Evolutionary conservation across 805 yeast species (phyloP).

Genomic region (Blastobotrys peoriensis): DNA sequence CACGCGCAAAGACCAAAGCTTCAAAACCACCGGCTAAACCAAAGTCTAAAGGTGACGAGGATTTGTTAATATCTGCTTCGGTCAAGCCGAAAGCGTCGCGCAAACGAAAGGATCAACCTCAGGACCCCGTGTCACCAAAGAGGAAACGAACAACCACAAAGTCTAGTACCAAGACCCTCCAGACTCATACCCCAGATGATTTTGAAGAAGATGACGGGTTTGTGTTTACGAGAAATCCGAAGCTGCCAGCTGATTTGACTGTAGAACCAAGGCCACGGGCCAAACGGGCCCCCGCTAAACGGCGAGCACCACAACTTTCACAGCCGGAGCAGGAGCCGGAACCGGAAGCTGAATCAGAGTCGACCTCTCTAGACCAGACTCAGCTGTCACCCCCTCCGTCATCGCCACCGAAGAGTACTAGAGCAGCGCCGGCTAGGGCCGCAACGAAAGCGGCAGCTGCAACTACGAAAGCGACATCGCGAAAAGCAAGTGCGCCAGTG

Average conservation of each 20-base stretch:
- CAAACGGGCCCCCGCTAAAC: too few species aligned
- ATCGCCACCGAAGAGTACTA: too few species aligned
- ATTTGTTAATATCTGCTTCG: not conserved
- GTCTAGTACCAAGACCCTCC: not conserved
- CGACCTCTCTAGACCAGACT: constrained; percentile 1
- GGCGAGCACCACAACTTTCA: too few species aligned
- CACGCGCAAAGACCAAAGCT: not conserved
- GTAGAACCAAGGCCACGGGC: too few species aligned
- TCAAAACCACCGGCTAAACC: not conserved
- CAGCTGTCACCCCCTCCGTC: not conserved
- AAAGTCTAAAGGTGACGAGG: not conserved
- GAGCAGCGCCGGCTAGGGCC: too few species aligned
- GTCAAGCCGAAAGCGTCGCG: not conserved
- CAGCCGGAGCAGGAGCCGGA: too few species aligned
- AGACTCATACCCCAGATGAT: constrained; percentile 5
- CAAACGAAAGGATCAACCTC: not conserved
- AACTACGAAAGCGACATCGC: too few species aligned
- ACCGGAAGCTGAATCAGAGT: not conserved
- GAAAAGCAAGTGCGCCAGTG: too few species aligned
- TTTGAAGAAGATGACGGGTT: constrained; percentile 32
- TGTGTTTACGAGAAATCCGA: constrained; percentile 25
- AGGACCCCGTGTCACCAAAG: not conserved
- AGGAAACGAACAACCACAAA: not conserved
- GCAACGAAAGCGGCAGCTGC: too few species aligned
- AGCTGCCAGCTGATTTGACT: not conserved